Evolutionary conservation across 805 yeast species (phyloP).

Genomic region (Candida nonsorbophila): DNA sequence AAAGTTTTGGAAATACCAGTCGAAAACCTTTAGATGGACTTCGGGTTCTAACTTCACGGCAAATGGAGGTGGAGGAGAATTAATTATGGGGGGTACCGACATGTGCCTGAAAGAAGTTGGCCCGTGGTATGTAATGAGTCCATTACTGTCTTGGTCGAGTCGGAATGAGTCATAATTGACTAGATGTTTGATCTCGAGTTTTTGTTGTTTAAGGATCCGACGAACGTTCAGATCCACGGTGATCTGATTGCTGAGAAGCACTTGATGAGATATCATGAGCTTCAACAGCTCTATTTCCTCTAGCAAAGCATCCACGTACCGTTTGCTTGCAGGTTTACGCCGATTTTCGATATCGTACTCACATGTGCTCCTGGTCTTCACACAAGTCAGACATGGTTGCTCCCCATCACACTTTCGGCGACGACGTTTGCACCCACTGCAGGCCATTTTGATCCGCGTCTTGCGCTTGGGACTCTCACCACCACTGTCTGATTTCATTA

Average conservation of each 20-base stretch:
- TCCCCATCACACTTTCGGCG: constrained; percentile 1
- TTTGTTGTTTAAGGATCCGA: not conserved
- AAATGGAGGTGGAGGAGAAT: not conserved
- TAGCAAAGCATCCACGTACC: not conserved
- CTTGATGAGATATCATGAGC: not conserved
- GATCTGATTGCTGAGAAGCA: not conserved
- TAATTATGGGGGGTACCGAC: not conserved
- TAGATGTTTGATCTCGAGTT: constrained; percentile 1
- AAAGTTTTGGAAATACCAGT: constrained; percentile 1
- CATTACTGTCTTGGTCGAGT: not conserved
- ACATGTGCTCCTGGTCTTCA: not conserved
- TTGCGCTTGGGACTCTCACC: not conserved
- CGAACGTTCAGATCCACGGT: not conserved
- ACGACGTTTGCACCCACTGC: not conserved
- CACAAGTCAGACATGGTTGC: not conserved
- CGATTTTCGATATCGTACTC: constrained; percentile 1
- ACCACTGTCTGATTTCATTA: too few relatives aligned
- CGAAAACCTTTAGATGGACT: too few relatives aligned
- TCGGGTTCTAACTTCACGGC: too few relatives aligned
- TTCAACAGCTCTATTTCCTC: constrained; percentile 1
- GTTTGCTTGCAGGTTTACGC: not conserved
- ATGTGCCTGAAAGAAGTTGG: constrained; percentile 1
- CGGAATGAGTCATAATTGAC: not conserved
- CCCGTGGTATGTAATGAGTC: not conserved
- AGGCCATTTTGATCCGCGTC: constrained; percentile 1